Base-by-base conservation (phyloP, 2,329 filamentous ascomycete species). In the Neospermospora avenae region DNA sequence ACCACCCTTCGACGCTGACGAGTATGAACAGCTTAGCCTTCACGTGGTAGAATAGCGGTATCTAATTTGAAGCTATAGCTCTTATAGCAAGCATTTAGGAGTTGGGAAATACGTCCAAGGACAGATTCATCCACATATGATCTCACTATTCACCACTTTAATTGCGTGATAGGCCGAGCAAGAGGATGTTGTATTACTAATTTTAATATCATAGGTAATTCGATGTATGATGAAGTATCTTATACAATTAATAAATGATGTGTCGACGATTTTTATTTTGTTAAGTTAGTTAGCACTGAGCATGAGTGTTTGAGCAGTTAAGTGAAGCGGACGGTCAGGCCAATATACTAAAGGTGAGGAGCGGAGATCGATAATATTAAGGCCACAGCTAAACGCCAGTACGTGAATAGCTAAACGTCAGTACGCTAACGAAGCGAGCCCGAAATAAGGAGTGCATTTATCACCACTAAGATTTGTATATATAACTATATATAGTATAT, bases 131-230 rank as follows among this genome's bases (percentile, higher is more conserved):
- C 57, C 49, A 20, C 18, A 59, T 31, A 37, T 31, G 24, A n/a
- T 60, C 11, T 60, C 41, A 16, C 56, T 42, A n/a, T 49, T 18
- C 24, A 56, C 34, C 51, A 52, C 52, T 28, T 60, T 60, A 45
- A 5, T n/a, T 60, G 20, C 4, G 42, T 56, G 52, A 52, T 1
- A 60, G 58, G 13, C n/a, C 25, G 52, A 60, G 58, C 13, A 54
- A 35, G 20, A 25, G 34, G 31, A 54, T 35, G 22, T 25, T 37
- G 35, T 42, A 18, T 42, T 42, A 8, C 28, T 22, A 48, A 25
- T 48, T 34, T 6, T 25, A 20, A 16, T 10, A 25, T 14, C 28
- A 48, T 48, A 22, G 18, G 45, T 48, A 48, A 48, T 4, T 20
- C 20, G 8, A 42, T 42, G 20, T 7, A 42, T 42, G 6, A 18